Base-by-base conservation (phyloP, 495 filamentous ascomycete genomes). In the Tuber aestivum region DNA sequence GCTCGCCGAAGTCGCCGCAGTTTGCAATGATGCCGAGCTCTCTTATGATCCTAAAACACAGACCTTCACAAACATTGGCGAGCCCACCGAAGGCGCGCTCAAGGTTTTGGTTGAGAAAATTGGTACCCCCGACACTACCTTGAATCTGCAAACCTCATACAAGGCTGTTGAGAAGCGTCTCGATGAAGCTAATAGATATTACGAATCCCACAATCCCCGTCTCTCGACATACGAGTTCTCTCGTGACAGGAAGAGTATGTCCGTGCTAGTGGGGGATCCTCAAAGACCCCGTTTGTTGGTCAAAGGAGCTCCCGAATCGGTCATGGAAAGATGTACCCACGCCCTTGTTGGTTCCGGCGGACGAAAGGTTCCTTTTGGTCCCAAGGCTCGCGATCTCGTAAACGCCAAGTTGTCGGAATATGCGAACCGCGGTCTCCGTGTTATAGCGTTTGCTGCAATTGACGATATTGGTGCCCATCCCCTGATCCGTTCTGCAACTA, bases 171-270 rank as follows among this genome's bases (percentile, higher is more conserved):
- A 86, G 16, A 87, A 92, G 61, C 88, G 89, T 70, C 85, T 95
- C 27, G 92, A 97, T 83, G 87, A 89, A 79, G 90, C 92, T 69
- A 97, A 93, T 86, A 88, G 89, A 56, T 92, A 91, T 87, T 97
- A 96, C 83, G 95, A 97, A 85, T 86, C 89, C 73, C 87, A 88
- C 80, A 87, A 89, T 70, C 89, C 90, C 44, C 89, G 91, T 73
- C 87, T 97, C 74, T 90, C 94, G 1, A 97, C 93, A 21, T 99
- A 94, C 77, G 96, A 99, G 83, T 99, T 99, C 85, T 98, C 96
- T 8, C 91, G 96, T 82, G 96, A 98, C 84, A 89, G 96, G 35
- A 99, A 99, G 88, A 98, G 96, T 83, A 99, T 99, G 96, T 99
- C 96, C 40, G 96, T 98, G 41, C 88, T 97, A 27, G 92, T 95